Evolutionary conservation across 2,329 filamentous ascomycete genomes (phyloP).

Genomic region (Biscogniauxia mediterranea): DNA sequence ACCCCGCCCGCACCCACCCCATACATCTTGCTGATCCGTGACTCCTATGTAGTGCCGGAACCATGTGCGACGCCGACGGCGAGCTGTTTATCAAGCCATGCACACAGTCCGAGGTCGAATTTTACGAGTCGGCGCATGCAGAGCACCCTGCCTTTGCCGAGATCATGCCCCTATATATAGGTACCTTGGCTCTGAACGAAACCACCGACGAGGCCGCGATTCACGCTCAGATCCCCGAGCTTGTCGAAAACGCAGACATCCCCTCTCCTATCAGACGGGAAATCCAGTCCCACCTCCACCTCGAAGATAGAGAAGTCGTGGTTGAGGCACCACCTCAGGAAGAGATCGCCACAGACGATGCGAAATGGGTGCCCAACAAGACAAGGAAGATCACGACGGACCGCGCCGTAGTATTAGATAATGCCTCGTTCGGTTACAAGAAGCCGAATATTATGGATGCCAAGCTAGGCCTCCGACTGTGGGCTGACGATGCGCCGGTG

Average conservation of each 20-base stretch:
- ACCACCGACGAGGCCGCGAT: conserved; percentile 46
- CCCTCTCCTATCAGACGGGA: conserved; percentile 42
- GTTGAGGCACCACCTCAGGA: conserved; percentile 16
- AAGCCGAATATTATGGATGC: conserved; percentile 89
- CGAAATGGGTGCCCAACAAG: conserved; percentile 48
- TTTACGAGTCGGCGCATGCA: conserved; percentile 73
- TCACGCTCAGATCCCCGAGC: conserved; percentile 47
- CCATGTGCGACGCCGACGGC: conserved; percentile 79
- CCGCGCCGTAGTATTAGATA: conserved; percentile 79
- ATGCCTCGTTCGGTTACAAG: conserved; percentile 76
- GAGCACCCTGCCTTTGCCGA: conserved; percentile 71
- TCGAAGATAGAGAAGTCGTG: conserved; percentile 15
- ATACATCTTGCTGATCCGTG: conserved; percentile 18
- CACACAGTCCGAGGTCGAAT: conserved; percentile 78
- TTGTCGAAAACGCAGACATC: conserved; percentile 37
- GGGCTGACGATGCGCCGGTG: conserved; percentile 69
- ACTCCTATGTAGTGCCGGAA: conserved; percentile 68
- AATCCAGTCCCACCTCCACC: conserved; percentile 38
- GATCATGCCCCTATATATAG: conserved; percentile 83
- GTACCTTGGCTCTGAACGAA: conserved; percentile 69
- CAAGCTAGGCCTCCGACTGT: conserved; percentile 83
- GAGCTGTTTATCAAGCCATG: conserved; percentile 93
- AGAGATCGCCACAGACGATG: conserved; percentile 19
- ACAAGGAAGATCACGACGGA: conserved; percentile 69
- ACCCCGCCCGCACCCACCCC: neutral